A percentile compares a stretch with the other conserved stretches of the same genome.
These are phyloP conservation scores for Ganoderma meredithae DNA, from an alignment of 1,284 basidiomycete species.

Conservation along the genomic window DNA sequence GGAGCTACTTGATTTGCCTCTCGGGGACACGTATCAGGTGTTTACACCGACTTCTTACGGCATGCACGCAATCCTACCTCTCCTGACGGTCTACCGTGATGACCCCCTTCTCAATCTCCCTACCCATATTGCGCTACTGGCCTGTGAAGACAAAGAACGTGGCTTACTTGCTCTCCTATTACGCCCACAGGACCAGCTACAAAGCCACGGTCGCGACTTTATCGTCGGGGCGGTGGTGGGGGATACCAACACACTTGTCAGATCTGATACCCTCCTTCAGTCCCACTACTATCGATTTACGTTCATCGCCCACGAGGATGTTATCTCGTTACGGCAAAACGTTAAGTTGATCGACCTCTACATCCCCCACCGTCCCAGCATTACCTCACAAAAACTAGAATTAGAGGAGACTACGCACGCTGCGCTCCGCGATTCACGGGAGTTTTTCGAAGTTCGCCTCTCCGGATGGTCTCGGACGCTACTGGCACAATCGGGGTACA, in stretches of 20 bases:
- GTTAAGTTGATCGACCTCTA: not conserved
- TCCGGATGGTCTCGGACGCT: slow-evolving; percentile 18
- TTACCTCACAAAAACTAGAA: slow-evolving; percentile 1
- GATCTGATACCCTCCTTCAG: slow-evolving; percentile 9
- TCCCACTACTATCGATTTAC: not conserved
- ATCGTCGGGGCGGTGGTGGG: slow-evolving; percentile 20
- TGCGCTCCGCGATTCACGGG: slow-evolving; percentile 5
- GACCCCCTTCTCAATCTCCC: slow-evolving; percentile 12
- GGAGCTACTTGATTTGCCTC: slow-evolving; percentile 1
- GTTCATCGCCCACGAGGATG: not conserved
- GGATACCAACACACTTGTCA: slow-evolving; percentile 8
- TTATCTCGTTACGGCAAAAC: slow-evolving; percentile 14
- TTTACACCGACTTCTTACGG: slow-evolving; percentile 26
- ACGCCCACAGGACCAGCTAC: slow-evolving; percentile 7
- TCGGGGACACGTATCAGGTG: not conserved
- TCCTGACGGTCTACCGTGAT: slow-evolving; percentile 12
- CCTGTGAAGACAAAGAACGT: slow-evolving; percentile 14
- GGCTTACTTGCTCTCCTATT: slow-evolving; percentile 17
- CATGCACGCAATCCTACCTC: slow-evolving; percentile 20
- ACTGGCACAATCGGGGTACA: slow-evolving; percentile 8
- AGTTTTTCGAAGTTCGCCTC: slow-evolving; percentile 20
- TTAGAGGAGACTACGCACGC: slow-evolving; percentile 12
- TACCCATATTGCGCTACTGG: slow-evolving; percentile 21
- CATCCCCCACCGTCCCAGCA: slow-evolving; percentile 3
- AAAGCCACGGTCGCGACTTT: slow-evolving; percentile 6